Evolutionary conservation across 2,329 filamentous ascomycete species (phyloP).

Genomic region (Ophiostoma ulmi): DNA sequence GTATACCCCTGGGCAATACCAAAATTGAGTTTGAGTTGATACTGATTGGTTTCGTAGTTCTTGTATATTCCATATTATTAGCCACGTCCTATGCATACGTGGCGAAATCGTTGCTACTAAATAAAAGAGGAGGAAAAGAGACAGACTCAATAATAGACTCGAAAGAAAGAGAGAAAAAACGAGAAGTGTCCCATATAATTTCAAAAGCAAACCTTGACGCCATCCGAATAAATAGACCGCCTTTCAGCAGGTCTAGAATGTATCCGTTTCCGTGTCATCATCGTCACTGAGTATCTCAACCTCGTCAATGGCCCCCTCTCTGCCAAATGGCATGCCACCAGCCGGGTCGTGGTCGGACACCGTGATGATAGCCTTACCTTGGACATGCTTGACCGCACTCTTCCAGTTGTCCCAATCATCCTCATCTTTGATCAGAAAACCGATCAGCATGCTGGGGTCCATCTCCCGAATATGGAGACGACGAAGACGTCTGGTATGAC

Average conservation of each 20-base stretch:
- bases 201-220: not conserved
- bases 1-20: not conserved
- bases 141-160: not conserved
- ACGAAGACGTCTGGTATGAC: slow-evolving; percentile 80
- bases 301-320: slow-evolving; percentile 75
- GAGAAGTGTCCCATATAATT: not conserved
- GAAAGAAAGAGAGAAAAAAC: not conserved
- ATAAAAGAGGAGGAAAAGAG: not conserved
- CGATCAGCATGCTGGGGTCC: slow-evolving; percentile 97
- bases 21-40: not conserved
- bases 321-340: slow-evolving; percentile 50
- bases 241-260: not conserved
- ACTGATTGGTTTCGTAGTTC: not conserved
- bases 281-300: slow-evolving; percentile 84
- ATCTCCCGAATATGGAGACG: slow-evolving; percentile 82
- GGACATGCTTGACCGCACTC: slow-evolving; percentile 64
- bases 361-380: slow-evolving; percentile 81
- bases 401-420: slow-evolving; percentile 84
- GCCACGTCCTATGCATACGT: not conserved
- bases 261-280: slow-evolving; percentile 31
- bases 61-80: not conserved
- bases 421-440: slow-evolving; percentile 78
- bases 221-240: not conserved
- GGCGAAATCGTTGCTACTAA: not conserved
- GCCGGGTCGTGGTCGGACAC: slow-evolving; percentile 67